Conservation (phyloP, 176 grass and related monocot species). For the maize (Zea mays) region Zm-B73-REFERENCE-NAM-5.0 NC_050105.1:12939001-12939500, state of each 20-base stretch:
- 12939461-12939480: conserved; percentile 58
- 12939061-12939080: too few relatives aligned
- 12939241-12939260: conserved; percentile 56
- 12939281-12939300: conserved; percentile 47
- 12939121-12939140: too few relatives aligned
- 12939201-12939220: conserved; percentile 71
- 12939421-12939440: conserved; percentile 92
- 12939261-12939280: conserved; percentile 57
- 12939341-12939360: conserved; percentile 44
- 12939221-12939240: conserved; percentile 56
- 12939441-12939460: conserved; percentile 94
- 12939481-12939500: conserved; percentile 25
- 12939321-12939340: conserved; percentile 54
- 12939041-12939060: too few relatives aligned
- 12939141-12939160: too few relatives aligned
- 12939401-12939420: conserved; percentile 76
- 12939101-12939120: too few relatives aligned
- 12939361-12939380: conserved; percentile 41
- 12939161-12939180: conserved; percentile 85
- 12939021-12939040: too few relatives aligned
- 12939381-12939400: conserved; percentile 91
- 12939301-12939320: conserved; percentile 47
- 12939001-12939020: too few relatives aligned
- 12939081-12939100: too few relatives aligned
- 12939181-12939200: conserved; percentile 63